Evolutionary conservation across 371 early-diverging fungal genomes (phyloP), one percentile per base, ranked within the genome.

Genomic region (Mucor ambiguus): DNA sequence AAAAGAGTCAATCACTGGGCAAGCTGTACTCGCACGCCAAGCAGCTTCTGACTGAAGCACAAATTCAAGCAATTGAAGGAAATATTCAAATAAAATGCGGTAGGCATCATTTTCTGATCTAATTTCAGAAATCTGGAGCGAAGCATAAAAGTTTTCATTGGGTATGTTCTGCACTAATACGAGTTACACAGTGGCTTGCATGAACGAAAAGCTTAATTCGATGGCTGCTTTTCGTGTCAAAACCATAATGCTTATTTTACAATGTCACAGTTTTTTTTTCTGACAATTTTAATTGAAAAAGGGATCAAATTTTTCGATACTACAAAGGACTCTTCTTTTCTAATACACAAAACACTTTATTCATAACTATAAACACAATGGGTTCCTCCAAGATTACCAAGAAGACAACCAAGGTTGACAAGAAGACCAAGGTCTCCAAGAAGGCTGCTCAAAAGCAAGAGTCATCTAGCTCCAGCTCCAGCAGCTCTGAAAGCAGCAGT

Each of bases 351-450:
- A 29, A 4, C 18, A 26, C 55, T 54, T 16, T 49, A 48, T 24
- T 48, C 24, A 24, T 10, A 49, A 32, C 24, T 55, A 56, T 52
- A 52, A 56, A n/a, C 20, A 56, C 18, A 33, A 66, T 66, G 66
- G 66, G 60, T 66, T 59, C 66, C 28, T 37, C 59, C 41, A 66
- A 66, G 43, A 32, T 59, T 58, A 44, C 48, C 52, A 62, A 62
- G 55, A 66, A 66, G 59, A 44, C 65, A 4, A 65, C 33, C 49
- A 66, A 66, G 65, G 52, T 28, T 30, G 52, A 57, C 35, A 66
- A 66, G 66, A 52, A 52, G 38, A 59, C 24, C 52, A 52, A 61
- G 61, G 61, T 61, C 37, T 46, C 49, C 29, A 48, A 52, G 30
- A 62, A 62, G 63, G 63, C 52, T 28, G 63, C 52, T n/a, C 54